Base-by-base conservation (phyloP, 768 basidiomycete species). In the Saitozyma sp. region DNA sequence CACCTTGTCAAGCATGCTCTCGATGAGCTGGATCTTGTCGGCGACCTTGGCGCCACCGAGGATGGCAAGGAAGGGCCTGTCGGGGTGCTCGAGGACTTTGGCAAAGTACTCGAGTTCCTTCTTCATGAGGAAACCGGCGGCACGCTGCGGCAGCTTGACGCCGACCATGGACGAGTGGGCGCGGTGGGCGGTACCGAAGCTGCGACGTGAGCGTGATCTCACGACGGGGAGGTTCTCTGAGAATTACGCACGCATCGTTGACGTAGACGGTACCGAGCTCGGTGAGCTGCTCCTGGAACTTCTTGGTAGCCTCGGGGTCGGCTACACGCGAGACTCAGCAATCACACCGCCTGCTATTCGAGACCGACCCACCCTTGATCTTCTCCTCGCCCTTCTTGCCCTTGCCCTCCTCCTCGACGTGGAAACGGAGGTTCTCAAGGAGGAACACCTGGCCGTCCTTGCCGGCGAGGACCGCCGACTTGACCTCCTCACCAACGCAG, bases 141-240 rank as follows among this genome's bases (percentile, higher is more conserved):
- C 95, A 69, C 92, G 85, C 80, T 95, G 89, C 8, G 89, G 87
- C 16, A 98, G 85, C 78, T 95, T 87, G 72, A 99, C 85, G 71
- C 95, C 95, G 69, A 99, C 95, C 94, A 99, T 97, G 73, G 91
- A 93, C 0, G 95, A 97, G 80, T 99, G 95, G 9, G 92, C 93
- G 69, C 95, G 92, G 81, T 99, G 95, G 55, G 94, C 95, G 50
- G 95, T 99, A 54, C 95, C 95, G 78, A 99, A 99, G 29, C 74
- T 75, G 53, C 1, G 1, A 29, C 9, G 19, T 46, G 17, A 51
- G 16, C 17, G 48, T 41, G 29, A 41, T 38, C 10, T 43, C 14
- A 17, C 46, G 17, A 10, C 6, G 29, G 14, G 1, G 7, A 37
- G 19, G 14, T 37, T 9, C 16, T 8, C 37, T n/a, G 20, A 4